Base-by-base conservation (phyloP, 345 rosid species). In the Eucalyptus polyanthemos region DNA sequence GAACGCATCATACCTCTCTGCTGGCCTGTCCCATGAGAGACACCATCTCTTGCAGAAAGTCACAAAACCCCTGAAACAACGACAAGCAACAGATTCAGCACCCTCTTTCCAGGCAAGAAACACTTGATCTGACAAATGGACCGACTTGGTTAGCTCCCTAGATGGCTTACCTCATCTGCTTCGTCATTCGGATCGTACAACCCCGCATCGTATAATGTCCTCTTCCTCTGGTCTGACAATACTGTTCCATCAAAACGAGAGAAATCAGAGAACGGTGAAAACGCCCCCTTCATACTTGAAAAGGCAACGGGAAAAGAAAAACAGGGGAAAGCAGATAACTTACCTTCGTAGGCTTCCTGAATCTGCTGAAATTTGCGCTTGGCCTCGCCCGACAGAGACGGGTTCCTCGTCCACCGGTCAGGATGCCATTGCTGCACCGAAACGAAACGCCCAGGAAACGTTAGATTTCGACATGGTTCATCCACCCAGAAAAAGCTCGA, bases 321-420 rank as follows among this genome's bases (percentile, higher is more conserved):
- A 50, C 87, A 29, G 87, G 37, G 56, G 60, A 25, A 3, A 16
- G 37, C 47, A 51, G 2, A 24, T 10, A 12, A 50, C 34, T 25
- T 87, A 95, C 95, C 95, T 50, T 95, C 92, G 91, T 95, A 93
- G 4, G 96, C 96, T 89, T 95, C 94, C 85, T 93, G 97, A 72
- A 95, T 93, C 80, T 93, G 92, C 92, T 95, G 96, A 89, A 95
- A 95, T 76, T 88, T 94, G 11, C 91, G 90, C 89, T 95, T 95
- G 50, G 95, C 95, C 88, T 92, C 80, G 34, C 92, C 88, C 88
- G 91, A 88, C 50, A 93, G 24, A 90, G 96, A 90, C 11, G 95
- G 95, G 10, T 89, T 91, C 65, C 86, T 92, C 4, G 93, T 88
- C 97, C 94, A 92, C 87, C 92, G 91, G 89, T 95, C 97, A 3